Percentiles rank a stretch among this genome's conserved stretches.
Evolutionary conservation across 2,329 filamentous ascomycete species (phyloP).

Genomic region (Tolypocladium guangdongense): DNA sequence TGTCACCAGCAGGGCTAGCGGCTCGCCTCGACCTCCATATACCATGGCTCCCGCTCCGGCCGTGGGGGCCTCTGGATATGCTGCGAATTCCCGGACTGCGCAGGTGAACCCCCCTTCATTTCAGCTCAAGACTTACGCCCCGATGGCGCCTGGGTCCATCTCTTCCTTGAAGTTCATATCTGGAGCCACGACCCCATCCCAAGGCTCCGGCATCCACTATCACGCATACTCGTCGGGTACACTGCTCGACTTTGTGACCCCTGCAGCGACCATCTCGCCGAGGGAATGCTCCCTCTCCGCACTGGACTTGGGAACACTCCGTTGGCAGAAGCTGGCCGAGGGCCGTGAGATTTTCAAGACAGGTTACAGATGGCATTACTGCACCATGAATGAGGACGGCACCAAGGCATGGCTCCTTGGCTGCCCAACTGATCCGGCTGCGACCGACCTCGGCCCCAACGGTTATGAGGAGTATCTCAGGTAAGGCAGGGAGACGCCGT

Average conservation of each 20-base stretch:
- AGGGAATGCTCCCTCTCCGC: conserved; percentile 86
- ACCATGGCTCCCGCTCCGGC: conserved; percentile 36
- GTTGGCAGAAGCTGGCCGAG: conserved; percentile 92
- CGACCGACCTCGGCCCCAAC: conserved; percentile 54
- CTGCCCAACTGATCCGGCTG: conserved; percentile 63
- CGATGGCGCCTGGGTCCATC: conserved; percentile 78
- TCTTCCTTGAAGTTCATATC: conserved; percentile 78
- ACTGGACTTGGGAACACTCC: conserved; percentile 72
- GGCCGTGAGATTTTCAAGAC: conserved; percentile 86
- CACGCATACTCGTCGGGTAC: conserved; percentile 91
- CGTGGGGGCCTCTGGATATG: conserved; percentile 52
- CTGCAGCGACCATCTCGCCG: conserved; percentile 73
- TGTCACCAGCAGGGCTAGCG: conserved; percentile 27
- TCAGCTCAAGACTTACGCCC: conserved; percentile 62
- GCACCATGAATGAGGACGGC: conserved; percentile 87
- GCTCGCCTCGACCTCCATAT: conserved; percentile 42
- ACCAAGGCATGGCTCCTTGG: conserved; percentile 97
- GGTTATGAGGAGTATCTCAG: conserved; percentile 81
- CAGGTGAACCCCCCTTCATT: conserved; percentile 57
- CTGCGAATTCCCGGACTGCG: conserved; percentile 55
- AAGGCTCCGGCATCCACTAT: conserved; percentile 87
- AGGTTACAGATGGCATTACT: conserved; percentile 97
- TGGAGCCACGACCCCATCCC: conserved; percentile 74
- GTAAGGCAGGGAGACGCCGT: conserved; percentile 12
- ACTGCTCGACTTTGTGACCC: conserved; percentile 87